These are phyloP conservation scores for Scutellaria minor DNA, from an alignment of 257 asterid species.

Conservation along the genomic window DNA sequence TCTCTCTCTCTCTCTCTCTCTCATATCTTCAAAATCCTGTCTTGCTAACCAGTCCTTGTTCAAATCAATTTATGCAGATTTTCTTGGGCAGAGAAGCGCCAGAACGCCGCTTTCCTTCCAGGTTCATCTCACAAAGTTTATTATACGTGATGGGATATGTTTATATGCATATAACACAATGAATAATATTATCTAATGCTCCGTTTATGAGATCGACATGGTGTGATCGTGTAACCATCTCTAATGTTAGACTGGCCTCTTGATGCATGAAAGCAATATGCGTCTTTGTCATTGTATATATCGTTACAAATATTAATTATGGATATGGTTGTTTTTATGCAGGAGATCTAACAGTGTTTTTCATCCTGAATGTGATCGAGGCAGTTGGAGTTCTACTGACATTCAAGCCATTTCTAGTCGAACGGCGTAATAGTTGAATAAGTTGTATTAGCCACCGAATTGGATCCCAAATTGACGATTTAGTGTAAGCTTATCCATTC, in stretches of 20 bases:
- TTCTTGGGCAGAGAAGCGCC: constrained; percentile 83
- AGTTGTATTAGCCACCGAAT: not conserved
- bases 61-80: constrained; percentile 52
- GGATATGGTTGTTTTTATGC: constrained; percentile 35
- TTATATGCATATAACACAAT: not conserved
- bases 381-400: constrained; percentile 60
- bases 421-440: constrained; percentile 25
- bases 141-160: not conserved
- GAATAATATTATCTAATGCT: not conserved
- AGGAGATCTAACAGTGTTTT: constrained; percentile 78
- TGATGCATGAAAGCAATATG: not conserved
- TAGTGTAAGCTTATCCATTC: no score
- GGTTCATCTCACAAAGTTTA: constrained; percentile 39
- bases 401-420: constrained; percentile 62
- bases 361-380: constrained; percentile 59
- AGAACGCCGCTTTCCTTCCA: constrained; percentile 58
- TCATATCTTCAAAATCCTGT: not conserved
- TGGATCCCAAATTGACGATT: no score
- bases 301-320: not conserved
- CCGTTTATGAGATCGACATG: no score
- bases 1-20: not conserved
- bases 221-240: no score
- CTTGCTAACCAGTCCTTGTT: constrained; percentile 27
- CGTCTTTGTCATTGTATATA: not conserved
- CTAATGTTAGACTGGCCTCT: no score